Base-by-base conservation (phyloP, 768 basidiomycete genomes). In the Saitozyma podzolica region DNA sequence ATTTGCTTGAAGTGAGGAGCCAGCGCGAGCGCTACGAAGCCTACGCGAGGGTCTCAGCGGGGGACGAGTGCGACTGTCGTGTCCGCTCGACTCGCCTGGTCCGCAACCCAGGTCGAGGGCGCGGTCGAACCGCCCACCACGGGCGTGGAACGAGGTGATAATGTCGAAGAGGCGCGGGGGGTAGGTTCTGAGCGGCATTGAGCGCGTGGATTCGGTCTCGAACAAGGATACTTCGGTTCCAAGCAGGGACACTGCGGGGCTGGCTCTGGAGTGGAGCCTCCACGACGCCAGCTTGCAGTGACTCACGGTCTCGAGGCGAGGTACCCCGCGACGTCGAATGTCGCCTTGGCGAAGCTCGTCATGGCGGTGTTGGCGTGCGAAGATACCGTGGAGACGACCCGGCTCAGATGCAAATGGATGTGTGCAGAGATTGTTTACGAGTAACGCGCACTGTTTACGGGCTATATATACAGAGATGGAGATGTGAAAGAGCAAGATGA, bases 91-190 rank as follows among this genome's bases (percentile, higher is more conserved):
- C n/a, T n/a, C 17, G 16, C 13, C 7, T 39, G 41, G 89, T 37
- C 91, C 90, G 78, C 91, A 92, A 5, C 91, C 90, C 2, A 91
- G 75, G 68, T 93, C 91, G 0, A 90, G 82, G 0, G 88, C 89
- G 16, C 79, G 81, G 13, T 85, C 82, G 84, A 85, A 89, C 57
- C 53, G 64, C 0, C 70, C 73, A 11, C 69, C 67, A 11, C 55
- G 64, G 10, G 66, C 62, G 6, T 91, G 90, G 70, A 86, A 88
- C 5, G 81, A 74, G 68, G 86, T 86, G 49, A 91, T 80, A 48
- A 84, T 80, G 29, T 88, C 84, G 74, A 85, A 90, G 9, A 91
- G 81, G 29, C 83, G 80, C 5, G 80, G 76, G 3, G 91, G 89
- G 71, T 91, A 91, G 0, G 86, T 88, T 7, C 69, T 71, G 50